phyloP scores from a whole-genome alignment of 2,329 filamentous ascomycete species.

The Pseudocercospora musae region DNA sequence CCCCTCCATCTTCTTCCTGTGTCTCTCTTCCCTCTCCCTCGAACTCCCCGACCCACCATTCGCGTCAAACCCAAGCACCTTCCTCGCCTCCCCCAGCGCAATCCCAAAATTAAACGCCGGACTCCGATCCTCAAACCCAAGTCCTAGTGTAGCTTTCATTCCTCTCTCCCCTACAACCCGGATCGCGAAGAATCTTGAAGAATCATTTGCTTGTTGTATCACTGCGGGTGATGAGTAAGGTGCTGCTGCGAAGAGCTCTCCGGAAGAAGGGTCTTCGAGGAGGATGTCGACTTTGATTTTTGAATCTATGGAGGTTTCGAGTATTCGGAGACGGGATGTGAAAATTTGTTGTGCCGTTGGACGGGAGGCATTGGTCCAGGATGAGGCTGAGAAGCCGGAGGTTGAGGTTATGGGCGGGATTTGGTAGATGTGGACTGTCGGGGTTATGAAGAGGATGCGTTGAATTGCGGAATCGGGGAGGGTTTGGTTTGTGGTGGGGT shows the following conservation, averaged over 20 bases:
- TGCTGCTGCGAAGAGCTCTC: conserved; percentile 77
- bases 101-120: conserved; percentile 86
- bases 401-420: conserved; percentile 76
- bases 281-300: conserved; percentile 57
- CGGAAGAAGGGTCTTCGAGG: conserved; percentile 70
- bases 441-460: conserved; percentile 74
- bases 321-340: conserved; percentile 68
- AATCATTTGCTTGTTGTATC: conserved; percentile 77
- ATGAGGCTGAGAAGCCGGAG: conserved; percentile 72
- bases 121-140: conserved; percentile 82
- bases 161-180: conserved; percentile 72
- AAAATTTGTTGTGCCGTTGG: conserved; percentile 72
- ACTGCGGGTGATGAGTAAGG: conserved; percentile 66
- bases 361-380: conserved; percentile 68
- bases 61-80: conserved; percentile 62
- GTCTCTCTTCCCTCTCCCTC: conserved; percentile 22
- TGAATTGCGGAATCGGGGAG: conserved; percentile 71
- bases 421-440: conserved; percentile 77
- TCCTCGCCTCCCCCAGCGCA: conserved; percentile 72
- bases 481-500: conserved; percentile 64
- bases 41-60: conserved; percentile 39
- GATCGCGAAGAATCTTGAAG: conserved; percentile 78
- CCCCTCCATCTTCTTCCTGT: conserved; percentile 40
- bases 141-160: conserved; percentile 73
- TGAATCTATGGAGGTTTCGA: conserved; percentile 34